phyloP scores from a whole-genome alignment of 352 stramenopile species.

The Phytophthora colocasiae region DNA sequence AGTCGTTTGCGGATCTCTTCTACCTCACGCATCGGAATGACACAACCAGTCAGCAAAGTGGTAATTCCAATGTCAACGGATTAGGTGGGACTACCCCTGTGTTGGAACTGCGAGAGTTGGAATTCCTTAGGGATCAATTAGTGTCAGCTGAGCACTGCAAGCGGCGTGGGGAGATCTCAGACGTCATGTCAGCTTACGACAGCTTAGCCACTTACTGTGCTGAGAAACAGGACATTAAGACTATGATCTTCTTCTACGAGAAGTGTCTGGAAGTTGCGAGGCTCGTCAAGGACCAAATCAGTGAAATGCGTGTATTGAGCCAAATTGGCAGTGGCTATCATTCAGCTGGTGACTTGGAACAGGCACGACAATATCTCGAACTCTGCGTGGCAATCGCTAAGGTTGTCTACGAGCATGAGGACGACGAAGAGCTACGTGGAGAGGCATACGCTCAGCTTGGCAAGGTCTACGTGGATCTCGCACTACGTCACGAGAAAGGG shows the following conservation, averaged over 20 bases:
- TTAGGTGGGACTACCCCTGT: neutral
- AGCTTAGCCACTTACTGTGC: constrained; percentile 75
- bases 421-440: constrained; percentile 59
- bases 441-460: constrained; percentile 75
- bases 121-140: constrained; percentile 91
- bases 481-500: constrained; percentile 49
- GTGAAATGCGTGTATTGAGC: constrained; percentile 89
- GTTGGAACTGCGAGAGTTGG: constrained; percentile 68
- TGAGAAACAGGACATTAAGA: constrained; percentile 86
- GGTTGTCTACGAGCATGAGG: constrained; percentile 71
- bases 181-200: constrained; percentile 89
- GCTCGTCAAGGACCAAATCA: constrained; percentile 85
- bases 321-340: constrained; percentile 89
- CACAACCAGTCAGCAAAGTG: constrained; percentile 13
- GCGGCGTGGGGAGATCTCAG: constrained; percentile 83
- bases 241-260: constrained; percentile 94
- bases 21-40: constrained; percentile 92
- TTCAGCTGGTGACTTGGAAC: constrained; percentile 67
- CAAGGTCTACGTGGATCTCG: constrained; percentile 80
- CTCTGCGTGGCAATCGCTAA: constrained; percentile 79
- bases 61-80: too few species aligned
- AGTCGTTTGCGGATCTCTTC: constrained; percentile 95
- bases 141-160: constrained; percentile 89
- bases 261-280: constrained; percentile 93
- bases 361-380: constrained; percentile 85